Base-by-base conservation (phyloP, 768 basidiomycete genomes). In the Mycena olivaceomarginata region DNA sequence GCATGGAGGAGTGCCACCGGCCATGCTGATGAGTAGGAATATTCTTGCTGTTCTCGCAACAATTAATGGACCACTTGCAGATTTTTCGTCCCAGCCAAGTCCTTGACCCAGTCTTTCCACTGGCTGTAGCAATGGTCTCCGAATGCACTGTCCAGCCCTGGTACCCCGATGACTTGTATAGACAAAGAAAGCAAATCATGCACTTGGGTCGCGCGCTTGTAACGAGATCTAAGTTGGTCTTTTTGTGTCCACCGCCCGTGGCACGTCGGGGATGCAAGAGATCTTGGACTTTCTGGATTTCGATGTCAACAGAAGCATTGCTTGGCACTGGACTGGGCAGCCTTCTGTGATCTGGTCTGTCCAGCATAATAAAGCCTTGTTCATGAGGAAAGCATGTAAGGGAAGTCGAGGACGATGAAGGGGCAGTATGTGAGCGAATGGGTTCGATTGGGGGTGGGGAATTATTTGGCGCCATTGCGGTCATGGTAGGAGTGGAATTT, bases 111-210 rank as follows among this genome's bases (percentile, higher is more conserved):
- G 46, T 31, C 63, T 46, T 64, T 11, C 60, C 59, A 31, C 43
- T 45, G 11, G 59, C 63, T 3, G 10, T n/a, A 18, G 71, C 71
- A 46, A 66, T n/a, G 11, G 40, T 22, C 57, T 64, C 46, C 8
- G 71, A 73, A 22, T 66, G 63, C 63, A 59, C 20, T 16, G 60
- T 73, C 71, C 71, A 73, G 37, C 71, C 71, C 5, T 39, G 9
- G 43, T 59, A 59, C 22, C 59, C 69, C 4, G 69, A 57, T 48
- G 43, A 15, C 57, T 45, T 56, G 57, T 59, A 70, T 3, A 70
- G 25, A 48, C 69, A 57, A 20, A 70, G 69, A 16, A 70, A 70
- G 20, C 59, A 37, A 6, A 57, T 48, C 56, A 70, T 60, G n/a
- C 41, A 45, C 53, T 62, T 57, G 8, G 62, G 69, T 16, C 39